Base-by-base conservation (phyloP, 768 basidiomycete genomes). In the Serendipita sp. region DNA sequence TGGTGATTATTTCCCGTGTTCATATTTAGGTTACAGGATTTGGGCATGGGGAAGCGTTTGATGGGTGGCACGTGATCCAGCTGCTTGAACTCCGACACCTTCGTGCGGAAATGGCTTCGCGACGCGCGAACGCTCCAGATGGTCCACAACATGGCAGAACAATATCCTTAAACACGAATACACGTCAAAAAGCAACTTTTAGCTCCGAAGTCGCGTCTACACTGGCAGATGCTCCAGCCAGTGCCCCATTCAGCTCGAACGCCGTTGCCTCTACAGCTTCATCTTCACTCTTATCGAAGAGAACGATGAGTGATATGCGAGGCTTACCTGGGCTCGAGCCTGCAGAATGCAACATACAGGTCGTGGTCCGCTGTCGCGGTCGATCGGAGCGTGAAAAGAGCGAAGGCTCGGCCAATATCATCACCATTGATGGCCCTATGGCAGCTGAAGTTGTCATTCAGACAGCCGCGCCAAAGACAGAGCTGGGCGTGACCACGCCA, bases 331-430 rank as follows among this genome's bases (percentile, higher is more conserved):
- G 55, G 16, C 27, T 60, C 10, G 83, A 81, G 29, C 40, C 40
- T 13, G 70, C 77, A 2, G 91, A 88, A 71, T 84, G 83, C 5
- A 91, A 96, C 70, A 98, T 99, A 11, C 87, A 91, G 73, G 95
- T 99, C 16, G 90, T 92, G 8, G 82, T 98, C 52, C 83, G 95
- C 16, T 95, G 89, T 72, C 80, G 95, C 71, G 83, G 83, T 37
- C 85, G 92, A 31, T 93, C 91, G 1, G 83, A 88, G 63, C 83
- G 85, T 64, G 94, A 97, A 73, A 80, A 93, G 2, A 79, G 85
- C 55, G 87, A 91, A 65, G 86, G 85, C 65, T 92, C 93, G 0
- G 90, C 93, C 16, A 88, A 87, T 64, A 92, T 96, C 69, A 85
- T 91, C 65, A 81, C 80, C 52, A 88, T 89, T 1, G 77, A 79